A percentile compares a stretch with the other conserved stretches of the same genome.
Conservation (phyloP, 495 filamentous ascomycete species). For the Lophiotrema nucula region DNA sequence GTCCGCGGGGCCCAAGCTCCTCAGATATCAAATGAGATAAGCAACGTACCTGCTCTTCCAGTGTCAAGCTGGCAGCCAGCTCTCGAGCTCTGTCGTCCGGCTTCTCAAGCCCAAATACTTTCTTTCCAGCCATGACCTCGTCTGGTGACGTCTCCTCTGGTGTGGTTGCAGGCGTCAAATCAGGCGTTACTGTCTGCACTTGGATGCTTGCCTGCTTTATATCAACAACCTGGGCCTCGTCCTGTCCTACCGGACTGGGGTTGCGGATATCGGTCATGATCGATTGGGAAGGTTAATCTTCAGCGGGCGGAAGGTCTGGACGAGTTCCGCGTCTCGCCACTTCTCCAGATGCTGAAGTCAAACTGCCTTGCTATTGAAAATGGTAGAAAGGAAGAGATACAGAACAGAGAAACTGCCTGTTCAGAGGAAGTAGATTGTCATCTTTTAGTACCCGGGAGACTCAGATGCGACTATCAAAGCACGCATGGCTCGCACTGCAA, state of each 20-base stretch:
- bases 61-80: constrained; percentile 31
- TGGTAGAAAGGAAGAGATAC: constrained; percentile 9
- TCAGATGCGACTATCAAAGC: constrained; percentile 22
- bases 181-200: constrained; percentile 12
- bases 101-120: constrained; percentile 27
- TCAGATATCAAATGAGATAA: constrained; percentile 7
- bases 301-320: constrained; percentile 23
- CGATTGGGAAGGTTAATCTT: constrained; percentile 14
- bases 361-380: too few relatives aligned
- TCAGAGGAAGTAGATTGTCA: constrained; percentile 30
- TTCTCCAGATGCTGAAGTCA: too few relatives aligned
- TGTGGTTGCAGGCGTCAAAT: constrained; percentile 14
- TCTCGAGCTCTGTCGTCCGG: constrained; percentile 34
- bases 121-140: constrained; percentile 31
- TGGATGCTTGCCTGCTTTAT: constrained; percentile 24
- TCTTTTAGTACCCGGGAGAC: constrained; percentile 27
- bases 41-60: constrained; percentile 34
- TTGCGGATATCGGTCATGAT: constrained; percentile 22
- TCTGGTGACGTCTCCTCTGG: constrained; percentile 18
- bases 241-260: constrained; percentile 23
- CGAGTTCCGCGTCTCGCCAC: constrained; percentile 26
- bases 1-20: constrained; percentile 3
- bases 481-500: constrained; percentile 13
- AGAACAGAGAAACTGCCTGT: constrained; percentile 1
- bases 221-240: constrained; percentile 10